Evolutionary conservation across 257 asterid genomes (phyloP), one percentile per base, ranked within the genome.

Genomic region (Scutellaria galericulata): DNA sequence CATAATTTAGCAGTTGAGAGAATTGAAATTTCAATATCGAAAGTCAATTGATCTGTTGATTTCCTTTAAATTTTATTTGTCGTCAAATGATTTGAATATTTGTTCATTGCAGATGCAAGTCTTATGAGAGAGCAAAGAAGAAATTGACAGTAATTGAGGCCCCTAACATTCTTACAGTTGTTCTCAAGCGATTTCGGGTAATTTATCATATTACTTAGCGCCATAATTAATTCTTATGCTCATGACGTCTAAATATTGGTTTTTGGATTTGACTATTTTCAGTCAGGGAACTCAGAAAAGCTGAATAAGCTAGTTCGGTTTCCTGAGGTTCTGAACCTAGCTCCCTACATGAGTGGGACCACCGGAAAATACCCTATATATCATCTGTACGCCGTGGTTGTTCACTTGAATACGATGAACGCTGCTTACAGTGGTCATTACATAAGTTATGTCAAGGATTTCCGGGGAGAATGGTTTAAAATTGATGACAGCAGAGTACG

Each of bases 351-450:
- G 86, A 82, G 89, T 64, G 80, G 84, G 70, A 48, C 31, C 64
- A 71, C 71, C 5, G 87, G 76, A 78, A 80, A 77, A 63, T 51
- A 67, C 73, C 83, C 84, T 5, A 45, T 66, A 0, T 85, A 82
- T 65, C 55, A 77, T 71, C 87, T 85, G 11, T 85, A 80, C 72
- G 89, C 79, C 5, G 84, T 80, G 72, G 83, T 80, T 46, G 89
- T 85, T 75, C 89, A 85, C 80, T 78, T 76, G 86, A 79, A 70
- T 76, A 64, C 27, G 75, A 78, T 51, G 77, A 82, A 80, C 74
- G 81, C 82, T 51, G 70, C 87, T 51, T 66, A 80, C 77, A 80
- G 81, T 64, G 89, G 89, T 63, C 89, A 85, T 80, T 85, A 85
- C 73, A 71, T 85, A 55, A 78, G 89, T 54, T 85, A 82, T 62